Conservation (phyloP, 192 early-diverging fungal genomes). For the Gamsiella multidivaricata region DNA sequence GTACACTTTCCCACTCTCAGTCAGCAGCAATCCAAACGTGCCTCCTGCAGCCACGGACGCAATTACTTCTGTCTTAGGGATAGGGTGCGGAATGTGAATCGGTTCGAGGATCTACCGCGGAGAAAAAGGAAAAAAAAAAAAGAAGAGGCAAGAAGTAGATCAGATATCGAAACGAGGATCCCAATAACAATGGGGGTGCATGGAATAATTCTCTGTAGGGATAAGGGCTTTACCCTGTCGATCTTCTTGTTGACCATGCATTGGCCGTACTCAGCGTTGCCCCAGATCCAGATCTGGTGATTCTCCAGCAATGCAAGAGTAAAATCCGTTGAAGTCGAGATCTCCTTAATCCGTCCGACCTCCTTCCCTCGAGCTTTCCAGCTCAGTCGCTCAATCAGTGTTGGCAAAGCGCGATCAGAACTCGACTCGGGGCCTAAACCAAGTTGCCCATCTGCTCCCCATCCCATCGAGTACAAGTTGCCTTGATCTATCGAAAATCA, state of each 20-base stretch:
- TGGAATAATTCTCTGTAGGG: background rate
- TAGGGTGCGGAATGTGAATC: conserved; percentile 59
- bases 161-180: no score
- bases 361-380: conserved; percentile 29
- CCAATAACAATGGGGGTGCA: no score
- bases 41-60: conserved; percentile 74
- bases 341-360: conserved; percentile 51
- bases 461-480: conserved; percentile 76
- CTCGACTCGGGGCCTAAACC: conserved; percentile 64
- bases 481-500: conserved; percentile 34
- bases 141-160: no score
- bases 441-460: conserved; percentile 82
- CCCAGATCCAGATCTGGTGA: conserved; percentile 74
- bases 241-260: conserved; percentile 70
- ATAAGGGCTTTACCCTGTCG: conserved; percentile 60
- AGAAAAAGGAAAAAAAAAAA: background rate
- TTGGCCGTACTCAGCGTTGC: conserved; percentile 83
- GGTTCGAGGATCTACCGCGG: conserved; percentile 64
- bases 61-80: conserved; percentile 45
- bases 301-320: conserved; percentile 67
- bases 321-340: conserved; percentile 76
- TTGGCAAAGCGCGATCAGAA: conserved; percentile 56
- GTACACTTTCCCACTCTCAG: conserved; percentile 66
- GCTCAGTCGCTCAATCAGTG: conserved; percentile 57
- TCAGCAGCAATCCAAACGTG: conserved; percentile 60